Base-by-base conservation (phyloP, 2,329 filamentous ascomycete species). In the Monilinia aucupariae region DNA sequence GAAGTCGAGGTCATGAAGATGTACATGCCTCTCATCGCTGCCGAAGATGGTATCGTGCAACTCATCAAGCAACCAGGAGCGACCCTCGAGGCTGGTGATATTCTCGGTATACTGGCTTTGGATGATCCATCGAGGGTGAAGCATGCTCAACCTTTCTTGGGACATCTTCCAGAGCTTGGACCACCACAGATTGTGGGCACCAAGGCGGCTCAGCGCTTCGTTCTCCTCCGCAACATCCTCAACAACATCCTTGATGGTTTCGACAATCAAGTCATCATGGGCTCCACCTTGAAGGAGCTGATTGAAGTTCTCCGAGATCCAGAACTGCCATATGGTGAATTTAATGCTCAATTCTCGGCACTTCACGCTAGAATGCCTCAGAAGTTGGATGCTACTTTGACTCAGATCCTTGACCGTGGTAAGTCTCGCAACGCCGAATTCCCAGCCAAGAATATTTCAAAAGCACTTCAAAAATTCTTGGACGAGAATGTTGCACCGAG, bases 1-100 rank as follows among this genome's bases (percentile, higher is more conserved):
- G 94, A 99, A 77, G 93, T 99, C 48, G 94, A 99, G 79, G 94
- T 99, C 78, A 99, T 99, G 94, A 99, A 99, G 84, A 99, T 99
- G 94, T 97, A 97, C 84, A 99, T 99, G 94, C 94, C 94, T 73
- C 83, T 99, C 62, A 84, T 99, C 66, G 90, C 94, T 3, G 89
- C 92, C 74, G 94, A 99, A 76, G 94, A 96, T 71, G 94, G 94
- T 81, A 84, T 96, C 61, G 93, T 99, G 63, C 94, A 97, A 80
- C 85, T 99, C 72, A 96, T 99, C 82, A 99, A 99, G 85, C 94
- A 97, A 79, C 94, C 94, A 67, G 94, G 94, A 76, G 90, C 94
- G n/a, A 96, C 92, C 22, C 89, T 99, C 54, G 92, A 97, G 77
- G 94, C 94, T 74, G 94, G 94, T 77, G 94, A 99, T 75, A 97